Percentiles rank a stretch among this genome's conserved stretches.
These are phyloP conservation scores for Ophiostoma ulmi DNA, from an alignment of 2,329 filamentous ascomycete genomes.

Conservation along the genomic window DNA sequence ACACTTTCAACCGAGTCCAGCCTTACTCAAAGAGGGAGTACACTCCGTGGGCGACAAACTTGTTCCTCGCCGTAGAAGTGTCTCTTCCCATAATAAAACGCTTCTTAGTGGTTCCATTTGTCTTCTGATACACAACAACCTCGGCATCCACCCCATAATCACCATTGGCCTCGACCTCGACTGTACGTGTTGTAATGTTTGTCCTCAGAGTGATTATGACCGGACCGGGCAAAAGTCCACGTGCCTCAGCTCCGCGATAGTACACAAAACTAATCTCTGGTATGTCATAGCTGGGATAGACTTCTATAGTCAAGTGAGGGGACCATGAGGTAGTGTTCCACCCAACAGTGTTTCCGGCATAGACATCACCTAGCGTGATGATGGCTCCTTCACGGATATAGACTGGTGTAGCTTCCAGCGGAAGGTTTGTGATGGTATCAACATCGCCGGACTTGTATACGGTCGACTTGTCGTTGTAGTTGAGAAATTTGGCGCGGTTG, in stretches of 20 bases:
- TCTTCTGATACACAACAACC: background rate
- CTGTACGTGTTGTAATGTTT: background rate
- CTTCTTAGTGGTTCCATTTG: background rate
- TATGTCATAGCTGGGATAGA: constrained; percentile 32
- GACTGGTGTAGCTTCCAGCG: background rate
- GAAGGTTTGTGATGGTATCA: background rate
- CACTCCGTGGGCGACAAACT: background rate
- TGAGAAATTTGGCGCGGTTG: constrained; percentile 31
- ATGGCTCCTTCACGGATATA: background rate
- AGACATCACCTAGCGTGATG: background rate
- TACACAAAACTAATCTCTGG: constrained; percentile 21
- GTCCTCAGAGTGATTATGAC: background rate
- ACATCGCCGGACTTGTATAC: constrained; percentile 27
- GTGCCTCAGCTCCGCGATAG: background rate
- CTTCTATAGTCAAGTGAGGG: constrained; percentile 32
- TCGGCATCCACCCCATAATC: background rate
- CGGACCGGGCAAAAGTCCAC: background rate
- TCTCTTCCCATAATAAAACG: background rate
- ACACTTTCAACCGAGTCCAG: background rate
- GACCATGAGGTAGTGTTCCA: constrained; percentile 31
- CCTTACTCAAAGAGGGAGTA: background rate
- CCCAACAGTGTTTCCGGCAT: constrained; percentile 31
- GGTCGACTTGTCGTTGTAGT: constrained; percentile 34
- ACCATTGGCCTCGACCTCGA: background rate
- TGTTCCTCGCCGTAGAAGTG: background rate